Percentiles rank a stretch among this genome's conserved stretches.
These are phyloP conservation scores for Balamuthia mandrillaris DNA, from an alignment of 208 protist genomes.

Conservation along the genomic window DNA sequence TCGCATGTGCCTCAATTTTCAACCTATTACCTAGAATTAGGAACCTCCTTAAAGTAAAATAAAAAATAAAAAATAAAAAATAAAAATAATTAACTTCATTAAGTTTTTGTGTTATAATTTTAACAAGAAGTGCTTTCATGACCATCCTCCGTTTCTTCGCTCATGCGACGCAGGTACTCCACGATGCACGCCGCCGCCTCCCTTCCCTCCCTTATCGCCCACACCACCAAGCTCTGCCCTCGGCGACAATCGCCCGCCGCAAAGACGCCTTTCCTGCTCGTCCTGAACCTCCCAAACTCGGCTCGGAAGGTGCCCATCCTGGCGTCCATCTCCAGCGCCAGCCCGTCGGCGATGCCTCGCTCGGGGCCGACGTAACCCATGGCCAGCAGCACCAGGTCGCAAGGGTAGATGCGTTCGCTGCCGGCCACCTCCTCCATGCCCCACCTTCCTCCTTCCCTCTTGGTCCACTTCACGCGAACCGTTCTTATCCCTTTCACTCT, in stretches of 20 bases:
- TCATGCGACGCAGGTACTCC: too few relatives aligned
- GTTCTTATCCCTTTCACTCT: slow-evolving; percentile 67
- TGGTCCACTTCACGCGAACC: slow-evolving; percentile 63
- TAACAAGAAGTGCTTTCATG: too few relatives aligned
- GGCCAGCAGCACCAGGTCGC: slow-evolving; percentile 74
- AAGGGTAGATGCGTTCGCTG: slow-evolving; percentile 41
- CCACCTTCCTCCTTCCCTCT: slow-evolving; percentile 36
- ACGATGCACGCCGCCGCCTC: too few relatives aligned
- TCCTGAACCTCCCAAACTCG: slow-evolving; percentile 48
- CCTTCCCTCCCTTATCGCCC: too few relatives aligned
- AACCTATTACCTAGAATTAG: too few relatives aligned
- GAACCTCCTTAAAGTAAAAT: too few relatives aligned
- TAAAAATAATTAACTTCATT: too few relatives aligned
- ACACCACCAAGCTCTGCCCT: slow-evolving; percentile 80
- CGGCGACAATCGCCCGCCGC: slow-evolving; percentile 72
- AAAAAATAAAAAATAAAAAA: too few relatives aligned
- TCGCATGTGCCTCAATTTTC: too few relatives aligned
- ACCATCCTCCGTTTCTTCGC: too few relatives aligned
- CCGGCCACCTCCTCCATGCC: slow-evolving; percentile 46
- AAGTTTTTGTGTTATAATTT: too few relatives aligned
- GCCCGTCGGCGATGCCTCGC: slow-evolving; percentile 13
- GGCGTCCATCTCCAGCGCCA: slow-evolving; percentile 35
- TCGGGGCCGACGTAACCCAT: slow-evolving; percentile 80
- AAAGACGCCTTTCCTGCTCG: slow-evolving; percentile 55
- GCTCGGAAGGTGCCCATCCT: slow-evolving; percentile 63